Percentiles rank a stretch among this genome's conserved stretches.
Conservation (phyloP, 2,329 filamentous ascomycete species). For the Xylaria hypoxylon region DNA sequence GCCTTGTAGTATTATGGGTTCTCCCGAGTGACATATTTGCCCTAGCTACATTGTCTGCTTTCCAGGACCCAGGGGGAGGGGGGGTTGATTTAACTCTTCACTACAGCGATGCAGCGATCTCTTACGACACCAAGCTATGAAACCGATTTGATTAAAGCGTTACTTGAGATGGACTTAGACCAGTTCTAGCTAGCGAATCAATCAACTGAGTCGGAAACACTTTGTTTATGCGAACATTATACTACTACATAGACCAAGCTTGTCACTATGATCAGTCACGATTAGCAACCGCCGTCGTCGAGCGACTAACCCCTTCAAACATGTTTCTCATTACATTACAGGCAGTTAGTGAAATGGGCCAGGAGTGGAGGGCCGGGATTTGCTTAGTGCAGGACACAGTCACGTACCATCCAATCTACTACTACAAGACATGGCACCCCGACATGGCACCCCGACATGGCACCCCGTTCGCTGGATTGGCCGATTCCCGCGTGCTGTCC, state of each 20-base stretch:
- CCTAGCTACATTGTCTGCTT: background rate
- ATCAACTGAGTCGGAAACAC: background rate
- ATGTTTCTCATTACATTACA: conserved; percentile 40
- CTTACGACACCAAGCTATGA: conserved; percentile 6
- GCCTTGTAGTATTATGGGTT: conserved; percentile 1
- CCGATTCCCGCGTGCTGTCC: conserved; percentile 21
- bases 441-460: too few relatives aligned
- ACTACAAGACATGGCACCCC: too few relatives aligned
- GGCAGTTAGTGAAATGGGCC: conserved; percentile 17
- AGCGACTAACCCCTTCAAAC: conserved; percentile 34
- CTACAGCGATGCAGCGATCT: background rate
- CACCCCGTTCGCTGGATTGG: background rate
- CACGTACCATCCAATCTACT: background rate
- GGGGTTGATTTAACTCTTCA: conserved; percentile 4
- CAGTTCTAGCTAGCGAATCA: conserved; percentile 15
- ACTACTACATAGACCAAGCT: background rate
- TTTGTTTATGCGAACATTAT: conserved; percentile 28
- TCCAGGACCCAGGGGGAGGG: background rate
- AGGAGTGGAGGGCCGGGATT: conserved; percentile 17
- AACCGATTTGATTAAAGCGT: conserved; percentile 20
- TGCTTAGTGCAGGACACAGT: background rate
- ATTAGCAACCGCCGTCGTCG: conserved; percentile 5
- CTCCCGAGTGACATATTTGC: background rate
- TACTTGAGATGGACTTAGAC: conserved; percentile 12
- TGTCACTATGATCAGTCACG: conserved; percentile 1